phyloP scores from a whole-genome alignment of 2,329 filamentous ascomycete genomes.

The Aureobasidium sp. region DNA sequence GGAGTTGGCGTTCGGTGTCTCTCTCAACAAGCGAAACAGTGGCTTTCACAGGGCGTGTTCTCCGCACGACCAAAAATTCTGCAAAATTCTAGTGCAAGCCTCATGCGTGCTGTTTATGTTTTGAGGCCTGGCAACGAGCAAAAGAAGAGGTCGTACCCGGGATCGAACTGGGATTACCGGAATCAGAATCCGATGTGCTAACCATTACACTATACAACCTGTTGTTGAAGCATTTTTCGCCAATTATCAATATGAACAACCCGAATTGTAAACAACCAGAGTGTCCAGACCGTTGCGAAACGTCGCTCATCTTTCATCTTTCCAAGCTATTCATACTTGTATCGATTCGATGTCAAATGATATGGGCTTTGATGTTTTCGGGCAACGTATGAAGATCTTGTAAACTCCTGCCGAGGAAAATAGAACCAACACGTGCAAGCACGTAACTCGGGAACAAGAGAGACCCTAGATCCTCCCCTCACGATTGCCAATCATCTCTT shows the following conservation, averaged over 20 bases:
- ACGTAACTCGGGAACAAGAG: not conserved
- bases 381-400: not conserved
- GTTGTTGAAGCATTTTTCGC: not conserved
- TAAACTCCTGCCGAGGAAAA: conserved; percentile 2
- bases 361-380: not conserved
- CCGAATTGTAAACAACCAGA: no score
- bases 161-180: conserved; percentile 12
- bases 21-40: not conserved
- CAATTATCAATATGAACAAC: no score
- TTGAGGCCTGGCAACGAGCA: not conserved
- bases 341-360: no score
- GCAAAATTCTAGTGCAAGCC: not conserved
- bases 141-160: conserved; percentile 9
- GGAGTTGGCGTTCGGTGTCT: not conserved
- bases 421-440: not conserved
- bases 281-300: no score
- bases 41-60: not conserved
- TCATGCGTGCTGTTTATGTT: no score
- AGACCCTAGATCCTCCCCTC: not conserved
- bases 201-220: conserved; percentile 14
- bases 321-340: no score
- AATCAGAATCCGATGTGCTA: conserved; percentile 14
- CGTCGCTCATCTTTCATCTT: no score
- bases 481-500: not conserved
- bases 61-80: not conserved